Conservation (phyloP, 2,329 filamentous ascomycete genomes). For the Claviceps sorghi region DNA sequence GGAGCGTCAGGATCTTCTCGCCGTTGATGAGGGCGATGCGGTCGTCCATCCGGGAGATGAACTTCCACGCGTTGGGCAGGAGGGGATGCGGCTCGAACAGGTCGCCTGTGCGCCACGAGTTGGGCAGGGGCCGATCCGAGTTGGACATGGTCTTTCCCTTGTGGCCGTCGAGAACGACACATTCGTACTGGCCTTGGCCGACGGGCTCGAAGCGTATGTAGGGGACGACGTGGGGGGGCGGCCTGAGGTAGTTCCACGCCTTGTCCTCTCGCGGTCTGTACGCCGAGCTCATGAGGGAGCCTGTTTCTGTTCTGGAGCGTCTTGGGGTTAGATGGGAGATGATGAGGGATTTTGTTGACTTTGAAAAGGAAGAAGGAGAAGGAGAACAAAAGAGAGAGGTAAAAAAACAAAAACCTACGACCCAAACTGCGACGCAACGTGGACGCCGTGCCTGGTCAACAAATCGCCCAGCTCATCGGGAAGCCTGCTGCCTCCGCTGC, state of each 20-base stretch:
- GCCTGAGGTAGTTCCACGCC: slow-evolving; percentile 46
- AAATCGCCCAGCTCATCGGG: slow-evolving; percentile 41
- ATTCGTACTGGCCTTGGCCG: slow-evolving; percentile 27
- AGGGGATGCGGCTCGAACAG: slow-evolving; percentile 41
- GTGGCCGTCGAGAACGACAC: slow-evolving; percentile 41
- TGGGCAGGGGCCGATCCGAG: slow-evolving; percentile 30
- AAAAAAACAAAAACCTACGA: slow-evolving; percentile 21
- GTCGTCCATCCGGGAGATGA: slow-evolving; percentile 45
- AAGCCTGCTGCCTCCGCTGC: slow-evolving; percentile 41
- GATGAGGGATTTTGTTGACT: too few relatives aligned
- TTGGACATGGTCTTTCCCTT: slow-evolving; percentile 45
- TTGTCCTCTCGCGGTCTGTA: slow-evolving; percentile 36
- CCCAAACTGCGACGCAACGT: slow-evolving; percentile 40
- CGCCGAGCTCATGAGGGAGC: slow-evolving; percentile 44
- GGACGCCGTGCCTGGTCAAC: slow-evolving; percentile 35
- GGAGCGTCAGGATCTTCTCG: slow-evolving; percentile 54
- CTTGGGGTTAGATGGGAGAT: neutral
- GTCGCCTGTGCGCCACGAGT: slow-evolving; percentile 47
- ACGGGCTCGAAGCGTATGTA: neutral
- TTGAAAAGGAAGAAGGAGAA: neutral
- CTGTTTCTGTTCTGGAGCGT: slow-evolving; percentile 37
- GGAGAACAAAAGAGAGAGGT: too few relatives aligned
- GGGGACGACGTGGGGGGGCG: neutral
- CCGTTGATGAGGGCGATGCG: slow-evolving; percentile 49
- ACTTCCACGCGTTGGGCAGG: slow-evolving; percentile 43